These are phyloP conservation scores for Hypericum perforatum DNA, from an alignment of 345 rosid genomes.

Conservation along the genomic window DNA sequence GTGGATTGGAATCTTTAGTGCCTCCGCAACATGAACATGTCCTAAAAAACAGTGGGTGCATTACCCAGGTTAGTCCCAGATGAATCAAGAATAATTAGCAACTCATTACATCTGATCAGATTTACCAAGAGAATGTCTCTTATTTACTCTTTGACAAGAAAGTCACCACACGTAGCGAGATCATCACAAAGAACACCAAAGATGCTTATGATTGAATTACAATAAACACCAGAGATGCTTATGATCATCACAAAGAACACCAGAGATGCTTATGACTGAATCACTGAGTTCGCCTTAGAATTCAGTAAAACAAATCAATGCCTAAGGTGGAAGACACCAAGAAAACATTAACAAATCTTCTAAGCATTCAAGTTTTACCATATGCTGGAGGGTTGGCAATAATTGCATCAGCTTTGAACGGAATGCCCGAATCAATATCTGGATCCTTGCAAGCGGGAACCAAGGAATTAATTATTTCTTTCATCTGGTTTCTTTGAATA, in stretches of 20 bases:
- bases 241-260: too few species aligned
- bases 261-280: too few species aligned
- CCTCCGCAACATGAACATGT: conserved; percentile 95
- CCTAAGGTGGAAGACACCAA: background rate
- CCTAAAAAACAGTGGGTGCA: conserved; percentile 35
- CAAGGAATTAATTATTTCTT: conserved; percentile 71
- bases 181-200: too few species aligned
- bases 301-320: too few species aligned
- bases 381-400: conserved; percentile 99
- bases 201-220: too few species aligned
- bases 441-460: conserved; percentile 94
- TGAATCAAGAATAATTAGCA: background rate
- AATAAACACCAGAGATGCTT: too few species aligned
- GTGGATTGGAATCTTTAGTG: conserved; percentile 79
- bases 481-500: conserved; percentile 75
- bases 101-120: too few species aligned
- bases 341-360: background rate
- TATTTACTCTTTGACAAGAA: too few species aligned
- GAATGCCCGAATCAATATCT: conserved; percentile 70
- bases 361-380: conserved; percentile 34
- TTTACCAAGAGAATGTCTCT: too few species aligned
- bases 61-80: conserved; percentile 17
- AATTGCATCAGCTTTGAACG: conserved; percentile 93
- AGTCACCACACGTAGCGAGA: too few species aligned
- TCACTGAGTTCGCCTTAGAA: too few species aligned